Evolutionary conservation across 2,329 filamentous ascomycete genomes (phyloP), one percentile per base, ranked within the genome.

Genomic region (Microthyrium microscopicum): DNA sequence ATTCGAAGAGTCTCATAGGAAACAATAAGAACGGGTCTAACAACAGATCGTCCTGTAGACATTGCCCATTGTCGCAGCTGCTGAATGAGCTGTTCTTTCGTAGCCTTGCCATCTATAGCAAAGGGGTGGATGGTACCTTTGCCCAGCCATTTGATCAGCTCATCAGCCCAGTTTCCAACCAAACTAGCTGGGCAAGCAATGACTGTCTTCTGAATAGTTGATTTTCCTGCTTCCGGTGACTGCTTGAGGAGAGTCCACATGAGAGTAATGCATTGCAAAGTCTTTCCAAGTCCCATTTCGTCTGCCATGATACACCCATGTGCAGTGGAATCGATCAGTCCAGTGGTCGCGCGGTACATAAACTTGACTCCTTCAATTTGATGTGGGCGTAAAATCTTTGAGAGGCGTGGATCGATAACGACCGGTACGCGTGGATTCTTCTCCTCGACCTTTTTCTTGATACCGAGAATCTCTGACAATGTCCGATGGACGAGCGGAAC

Each of bases 291-390:
- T 45, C 89, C 89, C 89, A 98, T 98, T 52, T 94, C 89, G 52
- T 98, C 89, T 34, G 89, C 89, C 89, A 98, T 98, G 52, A 98
- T 98, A 56, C 89, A 98, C 2, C 89, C 89, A 53, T 94, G 81
- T 31, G 89, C 89, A 46, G 87, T 87, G 24, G 78, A 69, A 46
- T 95, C 89, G 36, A 95, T 80, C 66, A 95, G 68, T n/a, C 89
- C 89, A 2, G 87, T 95, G 5, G 89, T 84, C 48, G 83, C 92
- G 43, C 73, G 71, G 56, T 95, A 98, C 65, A 98, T 74, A 55
- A 98, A 98, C 60, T 89, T 93, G 41, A 98, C 89, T 48, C 89
- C 89, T 52, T 95, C 89, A 24, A 98, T 78, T 56, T 98, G 89
- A 75, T 98, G 89, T 2, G 89, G 89, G 30, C 89, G 77, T 32